Evolutionary conservation across 2,329 filamentous ascomycete genomes (phyloP), one percentile per base, ranked within the genome.

Genomic region (Chaetomium olivaceum): DNA sequence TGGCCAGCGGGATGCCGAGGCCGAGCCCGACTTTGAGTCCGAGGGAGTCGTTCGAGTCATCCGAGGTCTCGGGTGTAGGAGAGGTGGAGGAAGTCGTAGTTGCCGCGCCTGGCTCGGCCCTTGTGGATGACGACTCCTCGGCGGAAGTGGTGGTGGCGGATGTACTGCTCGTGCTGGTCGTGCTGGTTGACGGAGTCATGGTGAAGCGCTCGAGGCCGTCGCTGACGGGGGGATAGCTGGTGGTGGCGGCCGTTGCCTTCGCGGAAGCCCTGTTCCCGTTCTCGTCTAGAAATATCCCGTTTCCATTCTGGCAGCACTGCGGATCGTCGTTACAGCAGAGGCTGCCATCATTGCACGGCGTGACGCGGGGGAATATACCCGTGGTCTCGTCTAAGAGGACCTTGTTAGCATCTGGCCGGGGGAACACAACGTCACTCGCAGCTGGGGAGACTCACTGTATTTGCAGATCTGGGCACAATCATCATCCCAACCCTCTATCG

Each of bases 381-480:
- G 3, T 21, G 21, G 2, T 51, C 51, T 70, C 68, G 23, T 67
- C 68, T 70, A 52, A 3, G 33, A 27, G 21, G 4, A 27, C 21
- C 11, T n/a, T 33, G 62, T 61, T 36, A 55, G 11, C 23, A 39
- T 5, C 16, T 7, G 16, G 39, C 7, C 27, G 8, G 39, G 27
- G 16, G 11, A 19, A 11, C 9, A 52, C 14, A 5, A 27, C 21
- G 23, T 7, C 21, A 23, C 3, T 7, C 14, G 5, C 23, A 16
- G 11, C 31, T 25, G 25, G 43, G 14, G 21, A 14, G 51, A 21
- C 65, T 33, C 61, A 69, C 68, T 61, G 59, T 67, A 69, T 27
- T 58, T 51, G 46, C 68, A 69, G n/a, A 69, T 69, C 54, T 68
- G 68, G 2, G 63, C 62, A 52, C 68, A 69, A 9, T 31, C 60